Percentiles rank a stretch among this genome's conserved stretches.
These are phyloP conservation scores for Mixia osmundae DNA, from an alignment of 1,284 basidiomycete genomes.

Conservation along the genomic window DNA sequence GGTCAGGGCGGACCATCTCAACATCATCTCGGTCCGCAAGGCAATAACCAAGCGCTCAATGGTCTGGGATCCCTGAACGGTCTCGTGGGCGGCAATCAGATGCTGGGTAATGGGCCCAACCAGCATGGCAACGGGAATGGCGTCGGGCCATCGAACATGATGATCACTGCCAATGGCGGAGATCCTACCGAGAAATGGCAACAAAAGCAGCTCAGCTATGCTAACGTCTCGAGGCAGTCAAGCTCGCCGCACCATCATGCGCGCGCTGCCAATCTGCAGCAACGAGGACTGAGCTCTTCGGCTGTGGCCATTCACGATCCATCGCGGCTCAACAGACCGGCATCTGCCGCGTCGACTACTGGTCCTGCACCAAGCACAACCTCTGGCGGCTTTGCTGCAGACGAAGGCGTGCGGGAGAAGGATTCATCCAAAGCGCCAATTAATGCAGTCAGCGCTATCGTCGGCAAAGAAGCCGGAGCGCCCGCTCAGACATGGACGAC, in stretches of 20 bases:
- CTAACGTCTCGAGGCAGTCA: constrained; percentile 25
- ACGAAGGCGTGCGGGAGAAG: constrained; percentile 15
- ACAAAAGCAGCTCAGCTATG: constrained; percentile 18
- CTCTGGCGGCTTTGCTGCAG: constrained; percentile 24
- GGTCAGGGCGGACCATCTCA: too few relatives aligned
- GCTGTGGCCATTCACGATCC: constrained; percentile 27
- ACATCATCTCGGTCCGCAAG: too few relatives aligned
- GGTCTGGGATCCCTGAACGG: too few relatives aligned
- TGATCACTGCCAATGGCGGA: too few relatives aligned
- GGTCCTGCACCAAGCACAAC: constrained; percentile 14
- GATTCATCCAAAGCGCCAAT: background rate
- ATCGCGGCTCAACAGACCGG: constrained; percentile 17
- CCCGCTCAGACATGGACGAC: constrained; percentile 44
- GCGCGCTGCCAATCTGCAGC: constrained; percentile 31
- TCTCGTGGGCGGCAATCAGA: constrained; percentile 1
- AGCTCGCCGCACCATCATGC: constrained; percentile 32
- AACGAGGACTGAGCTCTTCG: constrained; percentile 27
- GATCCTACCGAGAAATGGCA: constrained; percentile 1
- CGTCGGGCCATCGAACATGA: constrained; percentile 4
- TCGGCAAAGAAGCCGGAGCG: constrained; percentile 14
- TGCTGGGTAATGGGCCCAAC: constrained; percentile 1
- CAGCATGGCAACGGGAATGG: constrained; percentile 4
- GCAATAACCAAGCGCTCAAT: too few relatives aligned
- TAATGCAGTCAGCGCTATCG: constrained; percentile 15
- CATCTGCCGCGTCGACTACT: constrained; percentile 8